Conservation (phyloP, 768 basidiomycete genomes). For the Mycena capillaripes region DNA sequence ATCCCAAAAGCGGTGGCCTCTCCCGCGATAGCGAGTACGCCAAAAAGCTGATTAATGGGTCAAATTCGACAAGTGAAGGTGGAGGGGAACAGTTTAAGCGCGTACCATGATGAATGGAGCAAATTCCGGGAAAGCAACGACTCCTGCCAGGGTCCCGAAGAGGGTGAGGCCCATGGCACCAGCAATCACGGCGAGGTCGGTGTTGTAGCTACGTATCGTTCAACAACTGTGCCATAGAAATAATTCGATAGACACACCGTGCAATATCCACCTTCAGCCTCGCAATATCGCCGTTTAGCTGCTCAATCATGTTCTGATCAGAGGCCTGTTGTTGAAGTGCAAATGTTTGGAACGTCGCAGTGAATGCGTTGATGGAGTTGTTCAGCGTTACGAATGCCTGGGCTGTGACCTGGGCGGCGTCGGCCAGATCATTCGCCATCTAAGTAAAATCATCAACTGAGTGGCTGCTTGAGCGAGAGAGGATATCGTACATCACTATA, state of each 20-base stretch:
- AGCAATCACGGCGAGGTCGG: background rate
- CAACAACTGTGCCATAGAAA: background rate
- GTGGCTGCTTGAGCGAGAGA: background rate
- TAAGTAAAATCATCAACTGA: background rate
- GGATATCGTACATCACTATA: conserved; percentile 4
- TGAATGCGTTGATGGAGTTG: conserved; percentile 10
- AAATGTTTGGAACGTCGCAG: background rate
- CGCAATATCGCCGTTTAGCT: background rate
- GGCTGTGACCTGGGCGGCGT: background rate
- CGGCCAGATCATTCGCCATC: background rate
- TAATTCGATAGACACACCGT: background rate
- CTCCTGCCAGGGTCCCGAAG: background rate
- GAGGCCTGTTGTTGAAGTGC: background rate
- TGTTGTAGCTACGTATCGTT: background rate
- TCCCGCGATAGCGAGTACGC: background rate
- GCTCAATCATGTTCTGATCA: background rate
- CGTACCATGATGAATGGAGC: background rate
- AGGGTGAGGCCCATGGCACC: background rate
- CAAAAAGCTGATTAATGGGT: background rate
- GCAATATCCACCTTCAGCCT: background rate
- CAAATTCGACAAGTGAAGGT: background rate
- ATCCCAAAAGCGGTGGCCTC: background rate
- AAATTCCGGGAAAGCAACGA: background rate
- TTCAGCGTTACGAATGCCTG: background rate
- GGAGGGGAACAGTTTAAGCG: too few relatives aligned